phyloP scores from a whole-genome alignment of 2,329 filamentous ascomycete species.

The Aspergillus ruber region DNA sequence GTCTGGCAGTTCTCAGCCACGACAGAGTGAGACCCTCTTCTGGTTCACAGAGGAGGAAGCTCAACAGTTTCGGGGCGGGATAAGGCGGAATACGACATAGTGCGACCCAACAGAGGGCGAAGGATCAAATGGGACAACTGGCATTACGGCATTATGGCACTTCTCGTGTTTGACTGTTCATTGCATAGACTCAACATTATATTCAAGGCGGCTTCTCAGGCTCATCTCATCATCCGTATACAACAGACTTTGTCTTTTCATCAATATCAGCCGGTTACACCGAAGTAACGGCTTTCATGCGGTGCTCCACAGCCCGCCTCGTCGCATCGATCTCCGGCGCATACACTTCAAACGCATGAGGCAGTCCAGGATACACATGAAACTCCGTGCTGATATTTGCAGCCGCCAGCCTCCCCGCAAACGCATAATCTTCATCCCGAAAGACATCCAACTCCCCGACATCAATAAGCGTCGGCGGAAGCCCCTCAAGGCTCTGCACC shows the following conservation, averaged over 20 bases:
- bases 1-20: not conserved
- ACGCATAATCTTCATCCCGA: constrained; percentile 36
- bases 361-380: constrained; percentile 40
- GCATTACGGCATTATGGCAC: no score
- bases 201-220: not conserved
- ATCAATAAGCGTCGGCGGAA: constrained; percentile 42
- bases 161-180: no score
- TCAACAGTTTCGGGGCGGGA: no score
- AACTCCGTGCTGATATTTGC: constrained; percentile 39
- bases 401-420: constrained; percentile 35
- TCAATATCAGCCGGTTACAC: constrained; percentile 1
- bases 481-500: constrained; percentile 28
- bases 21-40: not conserved
- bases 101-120: no score
- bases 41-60: no score
- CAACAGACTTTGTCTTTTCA: not conserved
- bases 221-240: not conserved
- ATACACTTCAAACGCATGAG: constrained; percentile 35
- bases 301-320: constrained; percentile 9
- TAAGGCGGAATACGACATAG: no score
- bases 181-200: not conserved
- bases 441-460: constrained; percentile 42
- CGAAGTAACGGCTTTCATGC: constrained; percentile 8
- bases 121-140: no score
- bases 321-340: constrained; percentile 9